These are phyloP conservation scores for Yamadazyma nakazawae DNA, from an alignment of 805 yeast genomes.

Conservation along the genomic window DNA sequence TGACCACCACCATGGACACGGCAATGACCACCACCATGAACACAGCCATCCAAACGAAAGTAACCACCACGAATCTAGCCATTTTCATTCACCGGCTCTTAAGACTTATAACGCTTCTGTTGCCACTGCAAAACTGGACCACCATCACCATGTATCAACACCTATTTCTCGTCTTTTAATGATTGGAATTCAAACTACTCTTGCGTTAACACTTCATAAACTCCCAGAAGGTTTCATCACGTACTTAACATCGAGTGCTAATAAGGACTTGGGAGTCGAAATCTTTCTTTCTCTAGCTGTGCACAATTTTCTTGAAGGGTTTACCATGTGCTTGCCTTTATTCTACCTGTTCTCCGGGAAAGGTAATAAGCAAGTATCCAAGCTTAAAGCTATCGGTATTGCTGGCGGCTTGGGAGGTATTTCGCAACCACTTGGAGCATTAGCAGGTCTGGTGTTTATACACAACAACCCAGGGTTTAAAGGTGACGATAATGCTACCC, in stretches of 20 bases:
- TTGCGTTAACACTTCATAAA: conserved; percentile 86
- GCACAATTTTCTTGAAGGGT: conserved; percentile 93
- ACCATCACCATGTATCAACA: conserved; percentile 78
- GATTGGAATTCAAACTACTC: conserved; percentile 85
- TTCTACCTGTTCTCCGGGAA: conserved; percentile 60
- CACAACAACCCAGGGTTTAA: conserved; percentile 25
- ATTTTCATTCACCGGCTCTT: background rate
- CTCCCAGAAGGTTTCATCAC: conserved; percentile 94
- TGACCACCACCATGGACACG: background rate
- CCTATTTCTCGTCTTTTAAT: conserved; percentile 76
- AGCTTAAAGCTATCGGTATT: conserved; percentile 56
- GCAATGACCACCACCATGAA: background rate
- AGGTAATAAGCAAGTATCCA: conserved; percentile 41
- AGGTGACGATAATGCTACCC: conserved; percentile 27
- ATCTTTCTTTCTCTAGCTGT: conserved; percentile 82
- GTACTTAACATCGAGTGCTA: conserved; percentile 71
- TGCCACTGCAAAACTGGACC: conserved; percentile 23
- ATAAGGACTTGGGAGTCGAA: conserved; percentile 61
- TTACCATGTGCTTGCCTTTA: conserved; percentile 87
- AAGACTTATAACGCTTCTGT: background rate
- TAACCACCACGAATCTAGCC: background rate
- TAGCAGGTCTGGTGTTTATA: conserved; percentile 56
- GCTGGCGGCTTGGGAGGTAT: conserved; percentile 74
- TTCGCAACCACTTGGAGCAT: conserved; percentile 89
- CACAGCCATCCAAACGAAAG: background rate